phyloP scores from a whole-genome alignment of 1,284 basidiomycete genomes.

The Heterobasidion parviporum region DNA sequence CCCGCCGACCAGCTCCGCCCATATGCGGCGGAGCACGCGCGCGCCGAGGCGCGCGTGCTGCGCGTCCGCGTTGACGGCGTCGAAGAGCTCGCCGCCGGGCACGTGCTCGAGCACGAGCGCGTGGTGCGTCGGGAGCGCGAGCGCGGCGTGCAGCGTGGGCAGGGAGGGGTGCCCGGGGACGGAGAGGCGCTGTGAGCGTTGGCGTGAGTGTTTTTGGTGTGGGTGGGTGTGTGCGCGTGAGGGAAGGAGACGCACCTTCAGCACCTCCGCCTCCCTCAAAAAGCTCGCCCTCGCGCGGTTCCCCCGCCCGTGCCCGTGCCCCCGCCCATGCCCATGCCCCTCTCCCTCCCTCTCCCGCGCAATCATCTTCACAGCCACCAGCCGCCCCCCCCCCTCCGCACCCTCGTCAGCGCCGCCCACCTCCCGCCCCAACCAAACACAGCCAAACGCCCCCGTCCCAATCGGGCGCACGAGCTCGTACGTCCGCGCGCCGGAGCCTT shows the following conservation, averaged over 20 bases:
- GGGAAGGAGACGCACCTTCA: constrained; percentile 42
- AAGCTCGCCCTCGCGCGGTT: constrained; percentile 67
- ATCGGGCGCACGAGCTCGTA: constrained; percentile 45
- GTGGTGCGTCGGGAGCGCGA: constrained; percentile 71
- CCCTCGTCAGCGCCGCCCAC: constrained; percentile 8
- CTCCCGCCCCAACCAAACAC: constrained; percentile 41
- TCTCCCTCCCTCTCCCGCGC: constrained; percentile 37
- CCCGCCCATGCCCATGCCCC: constrained; percentile 11
- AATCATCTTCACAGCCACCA: constrained; percentile 86
- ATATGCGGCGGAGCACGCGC: constrained; percentile 65
- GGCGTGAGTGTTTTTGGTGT: no score
- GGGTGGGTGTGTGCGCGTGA: background rate
- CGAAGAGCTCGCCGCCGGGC: constrained; percentile 79
- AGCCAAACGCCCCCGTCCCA: constrained; percentile 71
- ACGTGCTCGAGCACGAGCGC: constrained; percentile 78
- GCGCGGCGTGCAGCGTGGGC: constrained; percentile 57
- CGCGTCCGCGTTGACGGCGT: constrained; percentile 61
- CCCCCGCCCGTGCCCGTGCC: background rate
- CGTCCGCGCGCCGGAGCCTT: constrained; percentile 18
- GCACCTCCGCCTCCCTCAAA: constrained; percentile 81
- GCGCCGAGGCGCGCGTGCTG: constrained; percentile 43
- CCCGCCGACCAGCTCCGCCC: constrained; percentile 72
- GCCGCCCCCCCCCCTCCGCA: constrained; percentile 7
- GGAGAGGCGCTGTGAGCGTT: constrained; percentile 4
- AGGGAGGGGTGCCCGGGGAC: constrained; percentile 69